phyloP scores from a whole-genome alignment of 1,284 basidiomycete genomes.

The Coniophora puteana region DNA sequence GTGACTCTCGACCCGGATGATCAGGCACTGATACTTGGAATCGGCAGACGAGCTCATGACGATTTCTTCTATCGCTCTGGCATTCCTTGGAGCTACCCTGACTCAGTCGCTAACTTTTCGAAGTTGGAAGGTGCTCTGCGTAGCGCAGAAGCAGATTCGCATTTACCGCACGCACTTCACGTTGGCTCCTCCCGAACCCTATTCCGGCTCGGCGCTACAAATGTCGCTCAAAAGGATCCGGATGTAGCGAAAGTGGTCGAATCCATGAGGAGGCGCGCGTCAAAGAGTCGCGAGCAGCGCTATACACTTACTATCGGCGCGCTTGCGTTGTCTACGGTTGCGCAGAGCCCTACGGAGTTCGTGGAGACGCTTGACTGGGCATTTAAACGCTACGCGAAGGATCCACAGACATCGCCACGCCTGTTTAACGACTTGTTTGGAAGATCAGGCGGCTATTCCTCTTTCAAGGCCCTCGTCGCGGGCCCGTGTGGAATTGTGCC shows the following conservation, averaged over 20 bases:
- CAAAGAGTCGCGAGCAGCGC: constrained; percentile 1
- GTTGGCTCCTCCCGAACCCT: background rate
- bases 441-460: background rate
- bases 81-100: no score
- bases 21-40: background rate
- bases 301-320: background rate
- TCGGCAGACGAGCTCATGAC: background rate
- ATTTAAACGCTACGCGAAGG: constrained; percentile 5
- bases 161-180: background rate
- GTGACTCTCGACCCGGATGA: background rate
- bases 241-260: background rate
- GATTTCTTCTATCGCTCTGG: background rate
- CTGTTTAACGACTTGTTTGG: no score
- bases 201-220: background rate
- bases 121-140: no score
- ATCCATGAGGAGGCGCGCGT: background rate
- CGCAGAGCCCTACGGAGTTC: constrained; percentile 1
- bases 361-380: constrained; percentile 4
- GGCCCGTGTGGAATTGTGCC: constrained; percentile 2
- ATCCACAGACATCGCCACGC: background rate
- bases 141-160: no score
- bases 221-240: background rate
- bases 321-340: background rate
- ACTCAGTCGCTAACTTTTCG: no score
- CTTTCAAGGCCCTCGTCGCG: background rate